Evolutionary conservation across 148 eudicot genomes (phyloP), one percentile per base, ranked within the genome.

Genomic region (Fagopyrum esculentum): DNA sequence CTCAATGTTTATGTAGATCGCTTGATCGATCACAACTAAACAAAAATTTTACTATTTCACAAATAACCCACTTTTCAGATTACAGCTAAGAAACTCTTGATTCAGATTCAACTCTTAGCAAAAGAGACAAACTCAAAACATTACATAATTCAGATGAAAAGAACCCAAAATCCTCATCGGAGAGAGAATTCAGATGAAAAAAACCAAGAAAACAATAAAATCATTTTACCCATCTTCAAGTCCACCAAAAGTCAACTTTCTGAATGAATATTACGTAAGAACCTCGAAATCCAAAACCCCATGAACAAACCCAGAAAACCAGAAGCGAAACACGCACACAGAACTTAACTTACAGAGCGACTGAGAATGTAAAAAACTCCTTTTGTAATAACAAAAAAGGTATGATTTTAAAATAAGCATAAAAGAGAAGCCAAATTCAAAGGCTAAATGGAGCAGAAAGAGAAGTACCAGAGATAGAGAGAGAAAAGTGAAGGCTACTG

Each of bases 241-340:
- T 64, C 70, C 70, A 63, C 69, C 69, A 64, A n/a, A 35, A 64
- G 45, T 64, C 70, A 64, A 64, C 70, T 35, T 45, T 45, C 46
- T 11, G 15, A 13, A 64, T 64, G 7, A 6, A 40, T 9, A 40
- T 45, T 13, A 5, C 70, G 68, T 9, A 61, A 40, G 8, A 64
- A 12, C 70, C 35, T 45, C 30, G 70, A 35, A 64, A 35, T 64
- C 6, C 5, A 40, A 40, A 64, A 40, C 70, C 13, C 45, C 43
- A 61, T 26, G 4, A 12, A 35, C 70, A 64, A 13, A 13, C 70
- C 70, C 70, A 64, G 45, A 40, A 40, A 64, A 64, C 70, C 45
- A 64, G 13, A 40, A 64, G 70, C 45, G 6, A 64, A 0, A 64
- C 46, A 64, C 13, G 13, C 12, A 43, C 70, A 12, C 3, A 64